Conservation (phyloP, 345 rosid genomes). For the Turnera subulata region DNA sequence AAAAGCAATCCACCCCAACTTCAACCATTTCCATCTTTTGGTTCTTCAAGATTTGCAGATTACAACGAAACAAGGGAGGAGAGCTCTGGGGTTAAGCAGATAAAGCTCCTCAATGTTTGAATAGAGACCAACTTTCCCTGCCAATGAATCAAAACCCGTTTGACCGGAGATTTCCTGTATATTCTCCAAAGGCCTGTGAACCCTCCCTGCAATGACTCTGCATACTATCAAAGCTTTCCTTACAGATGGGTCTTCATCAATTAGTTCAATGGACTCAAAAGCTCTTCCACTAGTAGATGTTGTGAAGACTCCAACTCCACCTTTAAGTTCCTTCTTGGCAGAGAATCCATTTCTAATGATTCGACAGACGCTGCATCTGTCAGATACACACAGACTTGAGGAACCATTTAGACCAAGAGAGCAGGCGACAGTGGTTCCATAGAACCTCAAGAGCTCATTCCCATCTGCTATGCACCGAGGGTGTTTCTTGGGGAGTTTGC, state of each 20-base stretch:
- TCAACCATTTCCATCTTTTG: constrained; percentile 5
- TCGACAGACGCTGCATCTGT: constrained; percentile 77
- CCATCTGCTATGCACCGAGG: constrained; percentile 96
- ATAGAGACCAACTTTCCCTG: constrained; percentile 91
- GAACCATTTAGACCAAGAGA: constrained; percentile 81
- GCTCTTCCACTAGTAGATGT: constrained; percentile 96
- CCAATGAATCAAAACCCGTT: constrained; percentile 91
- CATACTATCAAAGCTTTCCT: constrained; percentile 93
- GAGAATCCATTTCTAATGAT: constrained; percentile 78
- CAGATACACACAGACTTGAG: constrained; percentile 70
- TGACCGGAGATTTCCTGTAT: constrained; percentile 75
- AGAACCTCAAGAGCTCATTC: constrained; percentile 88
- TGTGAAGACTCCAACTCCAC: constrained; percentile 85
- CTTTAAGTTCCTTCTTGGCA: constrained; percentile 66
- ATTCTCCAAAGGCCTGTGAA: constrained; percentile 86
- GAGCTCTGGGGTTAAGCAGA: constrained; percentile 88
- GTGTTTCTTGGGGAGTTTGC: constrained; percentile 83
- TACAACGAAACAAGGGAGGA: constrained; percentile 88
- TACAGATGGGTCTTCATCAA: constrained; percentile 37
- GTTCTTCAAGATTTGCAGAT: constrained; percentile 73
- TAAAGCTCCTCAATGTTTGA: constrained; percentile 94
- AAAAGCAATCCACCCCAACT: too few relatives aligned
- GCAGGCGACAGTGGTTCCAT: constrained; percentile 80
- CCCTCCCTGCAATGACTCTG: constrained; percentile 95
- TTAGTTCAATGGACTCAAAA: constrained; percentile 50